Evolutionary conservation across 1,139 yeast genomes (phyloP), one percentile per base, ranked within the genome.

Genomic region (Oligophagozyma castellii): DNA sequence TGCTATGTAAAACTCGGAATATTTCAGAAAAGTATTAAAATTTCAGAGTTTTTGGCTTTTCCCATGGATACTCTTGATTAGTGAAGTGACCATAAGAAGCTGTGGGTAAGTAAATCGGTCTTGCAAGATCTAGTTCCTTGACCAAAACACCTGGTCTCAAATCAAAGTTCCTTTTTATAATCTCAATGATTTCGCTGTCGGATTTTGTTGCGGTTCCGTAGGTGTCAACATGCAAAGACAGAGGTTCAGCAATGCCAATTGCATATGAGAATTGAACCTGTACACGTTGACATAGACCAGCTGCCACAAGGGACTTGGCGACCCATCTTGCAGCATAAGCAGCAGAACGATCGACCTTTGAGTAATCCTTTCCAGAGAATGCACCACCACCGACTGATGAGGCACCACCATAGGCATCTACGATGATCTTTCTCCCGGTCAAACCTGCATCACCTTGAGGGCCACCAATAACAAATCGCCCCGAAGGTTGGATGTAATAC

Each of bases 301-400:
- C 94, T 50, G 69, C 65, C 44, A 86, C 93, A 53, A 86, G 73
- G 36, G 96, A 86, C 72, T 86, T 86, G 61, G 96, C 96, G 51
- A 86, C 95, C 96, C 96, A 86, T 70, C 96, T 83, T 50, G 96
- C 96, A 56, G 95, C 95, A 59, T 86, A 86, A 44, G 96, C 95
- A 56, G 96, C 96, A 44, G 95, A 84, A 70, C 96, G 81, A 65
- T 86, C 96, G 55, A 86, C 96, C 73, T 86, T 86, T 61, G 95
- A 81, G 80, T 81, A 86, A 64, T 86, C 96, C 72, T 86, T 86
- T 64, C 96, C 96, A 42, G 93, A 79, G 81, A 86, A 86, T 43
- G 96, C 96, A 72, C 96, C 96, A 70, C 96, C 96, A 65, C 96
- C 96, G 71, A 86, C 96, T 52, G 96, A 95, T 67, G 96, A 95